phyloP scores from a whole-genome alignment of 2,329 filamentous ascomycete genomes.

The Emmonsia crescens region DNA sequence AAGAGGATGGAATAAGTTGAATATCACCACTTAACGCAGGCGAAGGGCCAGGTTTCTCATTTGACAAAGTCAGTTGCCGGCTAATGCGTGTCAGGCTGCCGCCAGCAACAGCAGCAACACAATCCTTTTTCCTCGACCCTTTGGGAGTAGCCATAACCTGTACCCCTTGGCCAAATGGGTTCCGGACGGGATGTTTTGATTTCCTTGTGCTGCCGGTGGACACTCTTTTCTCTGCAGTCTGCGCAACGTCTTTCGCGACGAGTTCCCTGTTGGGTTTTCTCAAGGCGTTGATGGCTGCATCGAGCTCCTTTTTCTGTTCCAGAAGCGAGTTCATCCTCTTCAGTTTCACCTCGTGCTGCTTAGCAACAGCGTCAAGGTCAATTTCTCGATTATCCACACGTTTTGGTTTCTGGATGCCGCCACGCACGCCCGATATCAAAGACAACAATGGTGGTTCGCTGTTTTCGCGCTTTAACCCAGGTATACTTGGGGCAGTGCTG shows the following conservation, averaged over 20 bases:
- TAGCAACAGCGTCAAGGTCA: constrained; percentile 36
- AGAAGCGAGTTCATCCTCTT: constrained; percentile 35
- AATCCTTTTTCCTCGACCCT: constrained; percentile 11
- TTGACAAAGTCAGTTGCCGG: constrained; percentile 20
- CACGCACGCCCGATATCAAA: constrained; percentile 27
- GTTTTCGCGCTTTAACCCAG: constrained; percentile 30
- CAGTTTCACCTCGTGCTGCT: constrained; percentile 36
- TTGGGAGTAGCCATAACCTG: constrained; percentile 41
- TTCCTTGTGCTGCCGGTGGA: constrained; percentile 22
- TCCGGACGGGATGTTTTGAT: constrained; percentile 32
- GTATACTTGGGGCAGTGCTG: constrained; percentile 32
- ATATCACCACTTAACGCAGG: constrained; percentile 22
- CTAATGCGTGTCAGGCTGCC: constrained; percentile 20
- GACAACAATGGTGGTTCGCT: constrained; percentile 31
- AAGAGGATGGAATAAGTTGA: constrained; percentile 24
- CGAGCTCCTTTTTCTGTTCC: constrained; percentile 39
- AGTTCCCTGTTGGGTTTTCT: constrained; percentile 39
- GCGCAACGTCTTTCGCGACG: constrained; percentile 35
- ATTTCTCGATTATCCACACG: constrained; percentile 39
- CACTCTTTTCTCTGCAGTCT: constrained; percentile 28
- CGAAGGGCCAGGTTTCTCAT: constrained; percentile 18
- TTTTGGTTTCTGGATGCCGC: constrained; percentile 34
- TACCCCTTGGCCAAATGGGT: constrained; percentile 32
- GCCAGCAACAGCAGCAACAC: constrained; percentile 1
- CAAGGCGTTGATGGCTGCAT: constrained; percentile 37